Percentiles rank a stretch among this genome's conserved stretches.
Conservation (phyloP, 352 stramenopile genomes). For the Globisporangium solare region DNA sequence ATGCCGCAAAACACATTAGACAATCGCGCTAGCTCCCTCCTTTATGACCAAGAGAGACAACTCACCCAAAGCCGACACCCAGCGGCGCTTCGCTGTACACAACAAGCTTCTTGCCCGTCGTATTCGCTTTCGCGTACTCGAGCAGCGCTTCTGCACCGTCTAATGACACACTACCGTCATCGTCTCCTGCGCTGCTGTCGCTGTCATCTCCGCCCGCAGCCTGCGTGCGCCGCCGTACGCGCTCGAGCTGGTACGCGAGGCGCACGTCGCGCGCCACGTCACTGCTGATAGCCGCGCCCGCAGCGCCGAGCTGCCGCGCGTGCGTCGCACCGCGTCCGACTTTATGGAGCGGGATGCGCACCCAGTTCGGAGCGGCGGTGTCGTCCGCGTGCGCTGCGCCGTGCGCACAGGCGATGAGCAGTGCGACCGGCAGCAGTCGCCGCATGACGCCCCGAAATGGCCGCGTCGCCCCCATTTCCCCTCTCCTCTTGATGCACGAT, state of each 20-base stretch:
- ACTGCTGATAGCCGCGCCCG: neutral
- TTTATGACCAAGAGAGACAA: neutral
- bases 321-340: conserved; percentile 1
- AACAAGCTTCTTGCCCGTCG: conserved; percentile 15
- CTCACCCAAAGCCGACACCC: conserved; percentile 60
- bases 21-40: neutral
- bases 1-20: conserved; percentile 4
- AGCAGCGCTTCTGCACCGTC: too few species aligned
- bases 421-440: too few species aligned
- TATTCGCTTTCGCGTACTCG: neutral
- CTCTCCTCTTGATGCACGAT: too few species aligned
- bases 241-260: conserved; percentile 37
- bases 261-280: conserved; percentile 16
- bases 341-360: conserved; percentile 24
- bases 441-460: too few species aligned
- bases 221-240: conserved; percentile 35
- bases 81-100: conserved; percentile 59
- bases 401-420: too few species aligned
- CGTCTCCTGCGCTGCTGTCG: neutral
- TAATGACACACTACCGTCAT: conserved; percentile 10
- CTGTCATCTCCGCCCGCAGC: conserved; percentile 7
- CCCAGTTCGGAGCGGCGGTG: neutral
- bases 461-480: too few species aligned
- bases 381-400: too few species aligned
- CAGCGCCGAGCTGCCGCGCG: conserved; percentile 11